These are phyloP conservation scores for Penicillium aurantiogriseum DNA, from an alignment of 2,329 filamentous ascomycete genomes.

Conservation along the genomic window DNA sequence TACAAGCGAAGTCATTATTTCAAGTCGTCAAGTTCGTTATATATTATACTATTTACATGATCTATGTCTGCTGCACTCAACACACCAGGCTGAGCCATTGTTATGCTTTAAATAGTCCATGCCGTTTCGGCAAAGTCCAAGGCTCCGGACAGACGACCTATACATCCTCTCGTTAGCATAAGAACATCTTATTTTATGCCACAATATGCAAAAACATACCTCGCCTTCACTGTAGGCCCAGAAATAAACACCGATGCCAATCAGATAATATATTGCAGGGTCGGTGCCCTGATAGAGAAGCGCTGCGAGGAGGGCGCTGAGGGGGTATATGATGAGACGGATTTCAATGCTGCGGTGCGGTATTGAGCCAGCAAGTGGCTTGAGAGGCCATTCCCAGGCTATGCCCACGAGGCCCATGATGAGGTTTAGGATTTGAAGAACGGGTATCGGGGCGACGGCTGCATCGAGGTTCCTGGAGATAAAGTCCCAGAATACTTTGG, in stretches of 20 bases:
- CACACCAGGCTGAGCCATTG: constrained; percentile 7
- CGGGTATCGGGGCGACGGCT: constrained; percentile 81
- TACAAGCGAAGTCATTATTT: not conserved
- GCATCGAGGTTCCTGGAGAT: constrained; percentile 83
- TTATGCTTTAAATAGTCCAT: constrained; percentile 31
- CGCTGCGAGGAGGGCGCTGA: constrained; percentile 70
- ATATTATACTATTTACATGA: constrained; percentile 16
- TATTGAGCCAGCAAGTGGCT: constrained; percentile 69
- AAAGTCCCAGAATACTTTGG: constrained; percentile 98
- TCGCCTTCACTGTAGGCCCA: constrained; percentile 98
- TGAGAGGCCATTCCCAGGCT: constrained; percentile 87
- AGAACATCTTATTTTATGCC: not conserved
- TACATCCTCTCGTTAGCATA: constrained; percentile 1
- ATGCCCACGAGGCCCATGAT: constrained; percentile 74
- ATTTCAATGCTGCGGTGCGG: constrained; percentile 87
- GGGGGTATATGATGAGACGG: constrained; percentile 76
- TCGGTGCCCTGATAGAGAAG: constrained; percentile 93
- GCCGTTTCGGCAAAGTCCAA: constrained; percentile 65
- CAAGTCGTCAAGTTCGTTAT: constrained; percentile 5
- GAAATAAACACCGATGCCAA: constrained; percentile 85
- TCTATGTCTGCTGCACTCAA: constrained; percentile 14
- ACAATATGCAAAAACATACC: constrained; percentile 55
- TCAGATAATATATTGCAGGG: constrained; percentile 83
- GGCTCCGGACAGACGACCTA: constrained; percentile 68
- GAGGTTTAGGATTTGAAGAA: constrained; percentile 87